Conservation (phyloP, 129 eudicot species). For the sunflower (Helianthus annuus) region HanXRQr2.0-SUNRISE NC_035445.2:72923417-72923916, state of each 20-base stretch:
- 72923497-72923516: not conserved
- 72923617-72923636: slow-evolving; percentile 95
- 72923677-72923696: slow-evolving; percentile 96
- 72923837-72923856: slow-evolving; percentile 94
- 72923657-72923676: slow-evolving; percentile 98
- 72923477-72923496: too few relatives aligned
- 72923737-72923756: not conserved
- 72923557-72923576: slow-evolving; percentile 55
- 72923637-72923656: slow-evolving; percentile 98
- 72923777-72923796: slow-evolving; percentile 72
- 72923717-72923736: not conserved
- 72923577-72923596: slow-evolving; percentile 97
- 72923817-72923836: slow-evolving; percentile 99
- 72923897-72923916: slow-evolving; percentile 14
- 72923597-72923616: slow-evolving; percentile 99
- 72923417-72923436: too few relatives aligned
- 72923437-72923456: too few relatives aligned
- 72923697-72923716: slow-evolving; percentile 58
- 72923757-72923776: not conserved
- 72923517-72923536: not conserved
- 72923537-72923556: too few relatives aligned
- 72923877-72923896: slow-evolving; percentile 59
- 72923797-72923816: slow-evolving; percentile 94
- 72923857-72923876: slow-evolving; percentile 95
- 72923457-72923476: too few relatives aligned